phyloP scores from a whole-genome alignment of 2,329 filamentous ascomycete genomes.

The Pseudogymnoascus sp. region DNA sequence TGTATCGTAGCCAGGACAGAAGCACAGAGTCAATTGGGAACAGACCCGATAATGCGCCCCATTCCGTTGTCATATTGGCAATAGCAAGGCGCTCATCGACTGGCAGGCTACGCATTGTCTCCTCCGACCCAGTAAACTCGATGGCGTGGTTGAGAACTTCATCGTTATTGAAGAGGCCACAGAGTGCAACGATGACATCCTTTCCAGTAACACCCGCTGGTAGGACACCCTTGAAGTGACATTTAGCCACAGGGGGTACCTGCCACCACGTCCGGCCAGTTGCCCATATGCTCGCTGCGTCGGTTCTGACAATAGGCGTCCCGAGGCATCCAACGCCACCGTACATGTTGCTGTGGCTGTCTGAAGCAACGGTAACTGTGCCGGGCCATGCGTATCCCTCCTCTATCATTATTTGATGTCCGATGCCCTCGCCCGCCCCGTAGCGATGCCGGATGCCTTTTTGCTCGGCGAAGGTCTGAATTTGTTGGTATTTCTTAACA shows the following conservation, averaged over 20 bases:
- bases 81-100: slow-evolving; percentile 69
- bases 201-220: slow-evolving; percentile 81
- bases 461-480: slow-evolving; percentile 70
- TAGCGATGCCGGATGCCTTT: slow-evolving; percentile 68
- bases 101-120: slow-evolving; percentile 64
- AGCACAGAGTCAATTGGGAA: slow-evolving; percentile 75
- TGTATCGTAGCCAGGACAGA: slow-evolving; percentile 63
- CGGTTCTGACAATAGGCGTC: slow-evolving; percentile 76
- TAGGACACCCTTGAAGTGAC: slow-evolving; percentile 67
- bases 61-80: slow-evolving; percentile 75
- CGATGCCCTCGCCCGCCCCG: slow-evolving; percentile 70
- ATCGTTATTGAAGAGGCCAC: slow-evolving; percentile 74
- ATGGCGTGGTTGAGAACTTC: slow-evolving; percentile 88
- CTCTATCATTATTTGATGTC: slow-evolving; percentile 88
- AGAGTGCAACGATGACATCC: slow-evolving; percentile 86
- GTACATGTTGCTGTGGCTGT: slow-evolving; percentile 75
- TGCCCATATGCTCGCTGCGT: slow-evolving; percentile 78
- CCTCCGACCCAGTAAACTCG: slow-evolving; percentile 73
- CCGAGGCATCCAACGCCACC: slow-evolving; percentile 70
- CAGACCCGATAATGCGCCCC: slow-evolving; percentile 61
- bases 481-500: slow-evolving; percentile 71
- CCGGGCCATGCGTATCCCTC: slow-evolving; percentile 80
- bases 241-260: slow-evolving; percentile 72
- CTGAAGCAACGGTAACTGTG: slow-evolving; percentile 70
- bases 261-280: slow-evolving; percentile 83